Evolutionary conservation across 352 stramenopile species (phyloP), one percentile per base, ranked within the genome.

Genomic region (Phytophthora pini): DNA sequence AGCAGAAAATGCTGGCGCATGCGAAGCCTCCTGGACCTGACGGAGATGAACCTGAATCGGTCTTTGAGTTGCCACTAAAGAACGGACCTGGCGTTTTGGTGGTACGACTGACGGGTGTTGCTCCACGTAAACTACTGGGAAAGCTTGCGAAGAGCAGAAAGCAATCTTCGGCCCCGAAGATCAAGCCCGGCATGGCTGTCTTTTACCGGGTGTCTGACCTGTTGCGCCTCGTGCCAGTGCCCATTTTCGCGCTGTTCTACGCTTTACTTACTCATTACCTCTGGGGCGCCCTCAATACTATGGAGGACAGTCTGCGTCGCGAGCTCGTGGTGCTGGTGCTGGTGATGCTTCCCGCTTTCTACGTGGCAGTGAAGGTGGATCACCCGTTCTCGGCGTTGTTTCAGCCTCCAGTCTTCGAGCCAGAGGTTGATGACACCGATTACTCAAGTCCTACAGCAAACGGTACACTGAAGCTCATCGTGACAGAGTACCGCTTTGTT

Each of bases 221-320:
- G 29, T 47, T 89, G 15, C 83, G 79, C 4, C 57, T 60, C 11
- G 70, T 93, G 20, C 85, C 82, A 5, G 69, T 91, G 56, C 80
- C 82, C 0, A 61, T 89, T 40, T 94, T 94, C 63, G 83, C 78
- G 49, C 60, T 92, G 12, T 22, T 90, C n/a, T 93, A 93, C 43
- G 84, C 82, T n/a, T 32, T 87, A 3, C 38, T 93, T 12, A 85
- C 75, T 32, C 77, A 88, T 29, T 77, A 88, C n/a, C 68, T 89
- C 3, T 91, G 79, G 80, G 72, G 68, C 8, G 61, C 61, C 36
- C 58, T 87, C 6, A 76, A 63, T 26, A 52, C 56, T 2, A 74
- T 77, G 56, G 68, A 85, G 9, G 72, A 81, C n/a, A 66, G 70
- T 2, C 49, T 91, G 36, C 64, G 67, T 56, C 80, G 72, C 15